A percentile compares a stretch with the other conserved stretches of the same genome.
Conservation (phyloP, 2,329 filamentous ascomycete genomes). For the Akanthomyces uredinophilus region DNA sequence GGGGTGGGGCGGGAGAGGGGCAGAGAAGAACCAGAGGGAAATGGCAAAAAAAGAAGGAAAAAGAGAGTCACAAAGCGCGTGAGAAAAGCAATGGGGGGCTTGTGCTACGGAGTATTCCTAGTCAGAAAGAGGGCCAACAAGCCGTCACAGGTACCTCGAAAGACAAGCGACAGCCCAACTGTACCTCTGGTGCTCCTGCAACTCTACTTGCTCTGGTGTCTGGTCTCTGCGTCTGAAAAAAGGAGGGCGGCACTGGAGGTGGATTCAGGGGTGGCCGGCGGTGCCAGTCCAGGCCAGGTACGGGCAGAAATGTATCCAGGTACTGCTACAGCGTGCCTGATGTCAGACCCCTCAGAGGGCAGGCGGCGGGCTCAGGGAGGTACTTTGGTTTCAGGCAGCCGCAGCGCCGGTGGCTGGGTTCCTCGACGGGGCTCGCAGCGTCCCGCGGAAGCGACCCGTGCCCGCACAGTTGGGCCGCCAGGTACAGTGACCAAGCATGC, state of each 20-base stretch:
- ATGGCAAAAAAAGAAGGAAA: background rate
- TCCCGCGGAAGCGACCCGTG: constrained; percentile 12
- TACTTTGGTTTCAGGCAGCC: constrained; percentile 6
- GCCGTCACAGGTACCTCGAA: background rate
- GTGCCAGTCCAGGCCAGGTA: background rate
- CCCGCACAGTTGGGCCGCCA: constrained; percentile 11
- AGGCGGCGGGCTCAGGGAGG: background rate
- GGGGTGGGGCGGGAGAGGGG: background rate
- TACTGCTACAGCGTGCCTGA: constrained; percentile 11
- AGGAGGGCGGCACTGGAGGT: background rate
- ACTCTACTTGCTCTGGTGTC: too few species aligned
- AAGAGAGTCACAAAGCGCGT: background rate
- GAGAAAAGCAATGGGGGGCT: constrained; percentile 5
- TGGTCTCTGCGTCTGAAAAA: background rate
- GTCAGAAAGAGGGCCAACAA: background rate
- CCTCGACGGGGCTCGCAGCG: background rate
- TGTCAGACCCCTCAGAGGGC: background rate
- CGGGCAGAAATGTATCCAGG: background rate
- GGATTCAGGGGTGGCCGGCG: background rate
- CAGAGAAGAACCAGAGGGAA: background rate
- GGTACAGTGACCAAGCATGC: constrained; percentile 12
- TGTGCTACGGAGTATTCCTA: background rate
- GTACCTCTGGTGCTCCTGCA: too few species aligned
- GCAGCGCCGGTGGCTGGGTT: background rate
- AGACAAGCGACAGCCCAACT: background rate